Base-by-base conservation (phyloP, 2,329 filamentous ascomycete genomes). In the Fusarium euwallaceae region DNA sequence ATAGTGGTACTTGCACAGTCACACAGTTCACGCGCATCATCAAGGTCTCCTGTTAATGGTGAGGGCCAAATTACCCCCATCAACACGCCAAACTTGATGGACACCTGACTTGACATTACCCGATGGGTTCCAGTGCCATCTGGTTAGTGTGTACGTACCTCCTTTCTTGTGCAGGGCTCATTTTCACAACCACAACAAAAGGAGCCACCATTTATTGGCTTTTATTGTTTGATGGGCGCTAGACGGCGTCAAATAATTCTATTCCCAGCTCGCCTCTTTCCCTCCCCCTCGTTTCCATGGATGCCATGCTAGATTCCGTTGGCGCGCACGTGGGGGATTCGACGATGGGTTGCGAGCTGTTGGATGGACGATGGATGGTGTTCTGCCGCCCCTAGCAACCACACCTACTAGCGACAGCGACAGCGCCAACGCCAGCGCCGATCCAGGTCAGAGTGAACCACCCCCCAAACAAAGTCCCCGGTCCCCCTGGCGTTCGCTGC, bases 361-460 rank as follows among this genome's bases (percentile, higher is more conserved):
- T 48, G 43, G 27, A 32, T 32, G 53, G 41, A 45, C 22, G 41
- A 24, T 45, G 43, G n/a, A 32, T 24, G 51, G 68, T 56, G 48
- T 75, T 75, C 72, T 74, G 72, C 72, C 72, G 72, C 72, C 72
- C 72, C 72, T 74, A 75, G 69, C 72, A 75, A 67, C 69, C 72
- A 55, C 48, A 45, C 48, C 48, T 55, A 68, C 22, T 22, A 3
- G 41, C 67, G 66, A 70, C 71, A 74, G 36, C 67, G 66, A 70
- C 71, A 74, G 67, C 71, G 48, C 71, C 72, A 74, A 70, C 72
- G 66, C 71, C 61, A 67, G 56, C 58, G 69, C 66, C 43, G 62
- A 73, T 75, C 72, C 74, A 48, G 43, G 43, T 67, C 69, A 75
- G 72, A 66, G 72, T 67, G 51, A 73, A 70, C 69, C 69, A 59